Percentiles rank a stretch among this genome's conserved stretches.
Evolutionary conservation across 345 rosid genomes (phyloP).

Genomic region (Citrus sinensis): DVS_A1.0 CM039163.1:52284501-52285000

Average conservation of each 20-base stretch:
- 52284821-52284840: slow-evolving; percentile 35
- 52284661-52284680: not conserved
- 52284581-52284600: not conserved
- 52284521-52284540: no score
- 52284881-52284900: not conserved
- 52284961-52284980: not conserved
- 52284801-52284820: slow-evolving; percentile 14
- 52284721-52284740: no score
- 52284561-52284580: not conserved
- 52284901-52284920: no score
- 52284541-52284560: not conserved
- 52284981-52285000: not conserved
- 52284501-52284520: no score
- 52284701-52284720: no score
- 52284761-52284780: not conserved
- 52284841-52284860: slow-evolving; percentile 22
- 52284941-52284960: not conserved
- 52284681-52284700: no score
- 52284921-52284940: not conserved
- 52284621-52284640: not conserved
- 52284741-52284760: no score
- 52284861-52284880: not conserved
- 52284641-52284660: not conserved
- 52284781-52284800: not conserved
- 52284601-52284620: not conserved